Percentiles rank a stretch among this genome's conserved stretches.
Conservation (phyloP, 1,139 yeast species). For the Yamadazyma dendronema region DNA sequence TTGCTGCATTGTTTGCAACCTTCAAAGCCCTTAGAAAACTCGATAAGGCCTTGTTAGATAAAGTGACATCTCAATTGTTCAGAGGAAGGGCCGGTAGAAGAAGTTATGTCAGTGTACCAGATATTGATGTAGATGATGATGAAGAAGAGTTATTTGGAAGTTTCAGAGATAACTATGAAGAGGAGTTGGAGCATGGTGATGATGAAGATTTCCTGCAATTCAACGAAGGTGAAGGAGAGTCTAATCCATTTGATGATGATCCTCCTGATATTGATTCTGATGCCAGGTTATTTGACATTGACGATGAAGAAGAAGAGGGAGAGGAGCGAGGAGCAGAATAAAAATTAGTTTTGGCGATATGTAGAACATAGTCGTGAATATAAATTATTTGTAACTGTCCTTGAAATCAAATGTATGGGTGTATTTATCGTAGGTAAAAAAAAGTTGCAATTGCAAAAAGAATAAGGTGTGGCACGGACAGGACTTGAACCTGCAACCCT, state of each 20-base stretch:
- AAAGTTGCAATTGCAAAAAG: conserved; percentile 7
- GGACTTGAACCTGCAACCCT: conserved; percentile 35
- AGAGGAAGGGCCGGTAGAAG: conserved; percentile 43
- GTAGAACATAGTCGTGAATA: not conserved
- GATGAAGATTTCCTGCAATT: conserved; percentile 18
- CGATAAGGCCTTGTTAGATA: conserved; percentile 36
- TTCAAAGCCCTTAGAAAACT: conserved; percentile 36
- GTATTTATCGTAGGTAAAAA: not conserved
- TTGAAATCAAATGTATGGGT: too few species aligned
- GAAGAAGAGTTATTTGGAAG: conserved; percentile 52
- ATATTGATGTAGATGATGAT: conserved; percentile 44
- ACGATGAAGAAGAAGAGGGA: conserved; percentile 36
- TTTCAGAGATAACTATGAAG: conserved; percentile 47
- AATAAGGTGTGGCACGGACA: conserved; percentile 25
- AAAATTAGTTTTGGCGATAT: not conserved
- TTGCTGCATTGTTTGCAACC: conserved; percentile 43
- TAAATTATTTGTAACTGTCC: too few species aligned
- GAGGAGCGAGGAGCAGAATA: not conserved
- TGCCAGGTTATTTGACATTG: conserved; percentile 37
- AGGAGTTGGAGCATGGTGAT: conserved; percentile 40
- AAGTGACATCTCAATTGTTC: conserved; percentile 33
- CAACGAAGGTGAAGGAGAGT: conserved; percentile 14
- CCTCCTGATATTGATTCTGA: conserved; percentile 21
- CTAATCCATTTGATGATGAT: conserved; percentile 10
- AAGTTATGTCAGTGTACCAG: conserved; percentile 45